Evolutionary conservation across 371 early-diverging fungal species (phyloP).

Genomic region (Mortierella sp.): DNA sequence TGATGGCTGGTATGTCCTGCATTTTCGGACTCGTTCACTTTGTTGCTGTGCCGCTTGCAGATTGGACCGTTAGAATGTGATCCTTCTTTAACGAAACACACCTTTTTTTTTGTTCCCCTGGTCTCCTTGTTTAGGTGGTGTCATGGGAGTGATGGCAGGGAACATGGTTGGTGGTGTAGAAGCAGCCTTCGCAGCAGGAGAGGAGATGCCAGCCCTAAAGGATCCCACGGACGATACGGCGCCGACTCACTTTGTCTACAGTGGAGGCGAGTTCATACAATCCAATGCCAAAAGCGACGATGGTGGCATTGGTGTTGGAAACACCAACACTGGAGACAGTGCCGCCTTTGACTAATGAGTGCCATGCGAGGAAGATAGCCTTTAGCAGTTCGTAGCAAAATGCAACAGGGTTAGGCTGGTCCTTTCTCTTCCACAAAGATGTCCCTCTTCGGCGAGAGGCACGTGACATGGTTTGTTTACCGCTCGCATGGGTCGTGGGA

Average conservation of each 20-base stretch:
- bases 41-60: no score
- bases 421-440: no score
- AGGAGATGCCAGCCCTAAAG: no score
- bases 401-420: no score
- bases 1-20: conserved; percentile 33
- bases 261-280: conserved; percentile 30
- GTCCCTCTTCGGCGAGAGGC: no score
- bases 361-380: no score
- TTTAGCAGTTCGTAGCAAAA: no score
- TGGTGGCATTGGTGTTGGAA: conserved; percentile 32
- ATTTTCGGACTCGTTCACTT: not conserved
- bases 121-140: conserved; percentile 28
- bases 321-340: not conserved
- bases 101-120: not conserved
- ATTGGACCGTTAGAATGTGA: not conserved
- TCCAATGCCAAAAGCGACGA: conserved; percentile 15
- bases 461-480: no score
- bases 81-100: conserved; percentile 1
- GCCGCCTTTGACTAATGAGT: not conserved
- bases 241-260: conserved; percentile 12
- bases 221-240: not conserved
- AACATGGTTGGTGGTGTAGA: conserved; percentile 24
- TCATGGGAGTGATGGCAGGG: conserved; percentile 39
- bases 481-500: no score
- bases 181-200: no score